A percentile compares a stretch with the other conserved stretches of the same genome.
These are phyloP conservation scores for Plasmodium adleri DNA, from an alignment of 169 alveolate species.

Conservation along the genomic window DNA sequence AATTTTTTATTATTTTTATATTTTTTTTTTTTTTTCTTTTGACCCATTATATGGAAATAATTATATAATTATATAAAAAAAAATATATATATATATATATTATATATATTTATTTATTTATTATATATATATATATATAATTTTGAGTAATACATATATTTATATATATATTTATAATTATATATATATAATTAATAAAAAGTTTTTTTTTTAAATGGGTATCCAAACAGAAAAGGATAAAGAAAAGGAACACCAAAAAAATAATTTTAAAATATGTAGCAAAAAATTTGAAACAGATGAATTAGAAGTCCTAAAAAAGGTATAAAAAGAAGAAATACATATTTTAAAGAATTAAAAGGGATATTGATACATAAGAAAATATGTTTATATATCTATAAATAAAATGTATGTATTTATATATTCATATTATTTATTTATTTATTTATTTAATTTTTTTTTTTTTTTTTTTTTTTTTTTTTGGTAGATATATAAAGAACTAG, in stretches of 20 bases:
- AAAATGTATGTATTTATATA: slow-evolving; percentile 1
- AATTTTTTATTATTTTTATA: slow-evolving; percentile 2
- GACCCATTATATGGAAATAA: background rate
- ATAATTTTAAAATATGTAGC: slow-evolving; percentile 58
- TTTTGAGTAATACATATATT: background rate
- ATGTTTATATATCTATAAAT: background rate
- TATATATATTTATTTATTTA: background rate
- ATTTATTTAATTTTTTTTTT: background rate
- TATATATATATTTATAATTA: background rate
- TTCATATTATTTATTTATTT: background rate
- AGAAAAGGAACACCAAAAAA: slow-evolving; percentile 61
- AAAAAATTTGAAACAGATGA: slow-evolving; percentile 74
- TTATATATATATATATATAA: background rate
- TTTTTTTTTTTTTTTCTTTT: slow-evolving; percentile 20
- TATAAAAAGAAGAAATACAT: background rate
- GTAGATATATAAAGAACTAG: slow-evolving; percentile 86
- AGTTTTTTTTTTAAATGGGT: slow-evolving; percentile 41
- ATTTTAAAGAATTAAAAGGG: background rate
- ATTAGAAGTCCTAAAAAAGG: slow-evolving; percentile 66
- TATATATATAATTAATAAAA: slow-evolving; percentile 4
- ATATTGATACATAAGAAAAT: background rate
- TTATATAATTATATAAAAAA: background rate
- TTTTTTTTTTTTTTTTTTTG: background rate
- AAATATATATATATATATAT: background rate
- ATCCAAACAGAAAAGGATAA: slow-evolving; percentile 70